Conservation (phyloP, 176 grass and related monocot species). For the Ampelocalamus luodianensis region DNA sequence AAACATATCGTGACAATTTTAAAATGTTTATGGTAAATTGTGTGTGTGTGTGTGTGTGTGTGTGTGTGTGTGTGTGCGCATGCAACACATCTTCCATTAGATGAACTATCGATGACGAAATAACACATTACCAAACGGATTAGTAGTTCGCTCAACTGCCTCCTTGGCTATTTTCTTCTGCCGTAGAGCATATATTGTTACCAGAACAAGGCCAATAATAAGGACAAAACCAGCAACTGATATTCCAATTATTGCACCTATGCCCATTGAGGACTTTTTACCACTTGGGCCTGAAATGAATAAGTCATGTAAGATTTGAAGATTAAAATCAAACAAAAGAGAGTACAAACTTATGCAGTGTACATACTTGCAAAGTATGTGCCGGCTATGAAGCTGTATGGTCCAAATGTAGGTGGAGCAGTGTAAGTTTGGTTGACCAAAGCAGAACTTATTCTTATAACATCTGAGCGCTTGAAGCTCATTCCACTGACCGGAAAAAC, state of each 20-base stretch:
- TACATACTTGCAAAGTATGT: slow-evolving; percentile 57
- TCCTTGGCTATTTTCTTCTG: slow-evolving; percentile 55
- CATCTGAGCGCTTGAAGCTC: slow-evolving; percentile 51
- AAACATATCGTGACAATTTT: neutral
- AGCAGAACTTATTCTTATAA: slow-evolving; percentile 49
- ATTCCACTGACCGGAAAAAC: slow-evolving; percentile 51
- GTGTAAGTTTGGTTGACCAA: slow-evolving; percentile 55
- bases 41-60: no score
- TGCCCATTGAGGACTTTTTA: slow-evolving; percentile 40
- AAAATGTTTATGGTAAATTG: slow-evolving; percentile 16
- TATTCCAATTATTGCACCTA: slow-evolving; percentile 52
- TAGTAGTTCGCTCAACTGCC: slow-evolving; percentile 54
- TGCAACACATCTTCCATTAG: neutral
- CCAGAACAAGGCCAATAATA: slow-evolving; percentile 37
- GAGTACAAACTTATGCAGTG: neutral
- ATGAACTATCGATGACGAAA: neutral
- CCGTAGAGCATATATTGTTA: slow-evolving; percentile 50
- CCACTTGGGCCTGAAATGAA: slow-evolving; percentile 36
- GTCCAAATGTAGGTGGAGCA: slow-evolving; percentile 52
- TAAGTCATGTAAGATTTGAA: neutral
- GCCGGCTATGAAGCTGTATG: slow-evolving; percentile 56
- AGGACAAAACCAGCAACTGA: slow-evolving; percentile 33
- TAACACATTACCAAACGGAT: slow-evolving; percentile 56
- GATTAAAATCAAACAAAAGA: neutral
- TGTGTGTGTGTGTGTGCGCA: neutral